A percentile compares a stretch with the other conserved stretches of the same genome.
Evolutionary conservation across 2,329 filamentous ascomycete species (phyloP).

Genomic region (Xylariaceae sp.): DNA sequence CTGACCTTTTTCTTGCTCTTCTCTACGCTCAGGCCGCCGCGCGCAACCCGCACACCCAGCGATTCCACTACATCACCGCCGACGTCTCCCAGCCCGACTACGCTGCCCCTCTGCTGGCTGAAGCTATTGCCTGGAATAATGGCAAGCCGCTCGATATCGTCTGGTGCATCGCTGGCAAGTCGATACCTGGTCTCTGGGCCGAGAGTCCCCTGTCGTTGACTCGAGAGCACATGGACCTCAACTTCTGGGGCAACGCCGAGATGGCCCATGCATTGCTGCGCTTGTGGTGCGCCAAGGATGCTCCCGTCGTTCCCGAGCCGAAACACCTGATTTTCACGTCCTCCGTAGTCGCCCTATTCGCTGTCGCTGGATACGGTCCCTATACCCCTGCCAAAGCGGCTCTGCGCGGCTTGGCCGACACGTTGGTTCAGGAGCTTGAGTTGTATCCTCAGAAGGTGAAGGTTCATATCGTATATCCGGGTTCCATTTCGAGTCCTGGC

Average conservation of each 20-base stretch:
- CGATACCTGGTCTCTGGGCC: slow-evolving; percentile 69
- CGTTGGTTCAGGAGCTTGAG: slow-evolving; percentile 74
- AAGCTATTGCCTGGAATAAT: slow-evolving; percentile 75
- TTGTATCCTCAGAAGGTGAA: slow-evolving; percentile 81
- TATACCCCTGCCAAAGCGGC: slow-evolving; percentile 86
- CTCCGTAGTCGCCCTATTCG: slow-evolving; percentile 68
- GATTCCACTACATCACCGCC: slow-evolving; percentile 77
- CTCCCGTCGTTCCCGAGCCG: slow-evolving; percentile 43
- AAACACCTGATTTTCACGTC: slow-evolving; percentile 86
- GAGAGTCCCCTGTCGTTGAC: slow-evolving; percentile 64
- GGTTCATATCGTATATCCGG: slow-evolving; percentile 78
- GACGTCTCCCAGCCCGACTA: slow-evolving; percentile 71
- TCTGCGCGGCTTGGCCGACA: slow-evolving; percentile 75
- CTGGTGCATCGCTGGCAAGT: slow-evolving; percentile 80
- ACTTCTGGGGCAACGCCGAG: slow-evolving; percentile 83
- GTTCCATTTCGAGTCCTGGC: slow-evolving; percentile 73
- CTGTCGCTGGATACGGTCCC: slow-evolving; percentile 73
- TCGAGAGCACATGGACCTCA: slow-evolving; percentile 80
- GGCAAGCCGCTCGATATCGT: slow-evolving; percentile 72
- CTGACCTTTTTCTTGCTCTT: background rate
- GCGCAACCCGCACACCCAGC: slow-evolving; percentile 59
- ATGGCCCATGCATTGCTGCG: slow-evolving; percentile 75
- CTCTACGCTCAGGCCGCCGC: slow-evolving; percentile 54
- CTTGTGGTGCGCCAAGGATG: slow-evolving; percentile 60
- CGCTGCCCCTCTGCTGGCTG: slow-evolving; percentile 61